Evolutionary conservation across 331 rosid species (phyloP), one percentile per base, ranked within the genome.

Genomic region (Quercus phellos): DNA sequence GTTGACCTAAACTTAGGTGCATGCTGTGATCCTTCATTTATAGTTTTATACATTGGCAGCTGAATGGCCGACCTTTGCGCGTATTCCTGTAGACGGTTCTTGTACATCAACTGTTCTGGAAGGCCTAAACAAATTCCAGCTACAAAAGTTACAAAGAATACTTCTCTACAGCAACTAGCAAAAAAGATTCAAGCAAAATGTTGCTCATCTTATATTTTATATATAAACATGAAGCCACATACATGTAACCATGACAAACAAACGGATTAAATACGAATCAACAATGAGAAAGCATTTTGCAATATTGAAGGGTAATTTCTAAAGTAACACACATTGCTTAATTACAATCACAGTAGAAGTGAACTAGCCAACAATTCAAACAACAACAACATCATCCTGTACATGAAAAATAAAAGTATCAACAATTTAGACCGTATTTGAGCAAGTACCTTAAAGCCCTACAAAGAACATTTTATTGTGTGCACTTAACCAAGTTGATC

Each of bases 1-100:
- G 81, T 78, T 26, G 92, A 78, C 74, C 90, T 80, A 77, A 63
- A 89, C 34, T 3, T 67, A 0, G 91, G 92, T 24, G 22, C 55
- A 77, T 84, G 79, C 0, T 0, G 24, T 53, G 6, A 0, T 18
- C 96, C 94, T 63, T 89, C 93, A 19, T 83, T 83, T 0, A 75
- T 34, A 0, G 90, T 85, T 12, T 68, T 76, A 76, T 85, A 93
- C 3, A 76, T 1, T 0, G 98, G 96, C 26, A 77, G 7, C 0
- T 67, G 68, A n/a, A 84, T 61, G 27, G 55, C 76, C 4, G 86
- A 56, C 79, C 60, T 85, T 14, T 77, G 85, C 0, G 89, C n/a
- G 24, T 81, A 84, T 27, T 84, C 83, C 51, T 85, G 89, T 38
- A 93, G 75, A 0, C 42, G 75, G 42, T 73, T 88, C 60, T 91